phyloP scores from a whole-genome alignment of 2,329 filamentous ascomycete species.

The Phaeosphaeriaceae sp. region DNA sequence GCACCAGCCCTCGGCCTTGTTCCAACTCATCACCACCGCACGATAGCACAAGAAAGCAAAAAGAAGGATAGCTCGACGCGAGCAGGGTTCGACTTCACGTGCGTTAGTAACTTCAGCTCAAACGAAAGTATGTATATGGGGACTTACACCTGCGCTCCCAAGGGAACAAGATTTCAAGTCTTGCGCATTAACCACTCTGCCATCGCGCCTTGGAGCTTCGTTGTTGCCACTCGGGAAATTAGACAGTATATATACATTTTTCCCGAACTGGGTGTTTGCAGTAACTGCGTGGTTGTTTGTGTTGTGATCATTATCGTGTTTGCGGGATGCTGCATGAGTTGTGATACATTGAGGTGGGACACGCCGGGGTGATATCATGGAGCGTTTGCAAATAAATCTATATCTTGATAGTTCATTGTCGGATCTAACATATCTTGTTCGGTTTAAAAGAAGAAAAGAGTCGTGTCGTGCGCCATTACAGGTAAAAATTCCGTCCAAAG shows the following conservation, averaged over 20 bases:
- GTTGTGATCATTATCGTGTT: neutral
- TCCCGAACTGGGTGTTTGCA: too few relatives aligned
- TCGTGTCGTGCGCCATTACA: neutral
- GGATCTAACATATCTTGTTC: too few relatives aligned
- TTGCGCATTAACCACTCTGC: slow-evolving; percentile 49
- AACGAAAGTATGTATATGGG: too few relatives aligned
- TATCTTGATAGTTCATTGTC: neutral
- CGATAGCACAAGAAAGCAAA: neutral
- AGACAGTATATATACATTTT: neutral
- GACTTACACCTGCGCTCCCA: slow-evolving; percentile 39
- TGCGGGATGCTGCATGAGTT: neutral
- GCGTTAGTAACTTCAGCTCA: neutral
- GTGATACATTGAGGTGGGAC: neutral
- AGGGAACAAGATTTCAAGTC: slow-evolving; percentile 51
- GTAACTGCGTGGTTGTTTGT: too few relatives aligned
- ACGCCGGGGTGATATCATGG: neutral
- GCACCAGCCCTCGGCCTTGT: too few relatives aligned
- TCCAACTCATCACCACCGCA: neutral
- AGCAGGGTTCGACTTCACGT: slow-evolving; percentile 36
- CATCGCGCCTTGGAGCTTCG: slow-evolving; percentile 30
- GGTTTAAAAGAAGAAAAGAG: neutral
- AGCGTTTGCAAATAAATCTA: too few relatives aligned
- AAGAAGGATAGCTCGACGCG: slow-evolving; percentile 29
- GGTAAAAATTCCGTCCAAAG: neutral
- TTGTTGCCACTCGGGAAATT: neutral